Conservation (phyloP, 345 rosid species). For the Citrus reticulata region DNA sequence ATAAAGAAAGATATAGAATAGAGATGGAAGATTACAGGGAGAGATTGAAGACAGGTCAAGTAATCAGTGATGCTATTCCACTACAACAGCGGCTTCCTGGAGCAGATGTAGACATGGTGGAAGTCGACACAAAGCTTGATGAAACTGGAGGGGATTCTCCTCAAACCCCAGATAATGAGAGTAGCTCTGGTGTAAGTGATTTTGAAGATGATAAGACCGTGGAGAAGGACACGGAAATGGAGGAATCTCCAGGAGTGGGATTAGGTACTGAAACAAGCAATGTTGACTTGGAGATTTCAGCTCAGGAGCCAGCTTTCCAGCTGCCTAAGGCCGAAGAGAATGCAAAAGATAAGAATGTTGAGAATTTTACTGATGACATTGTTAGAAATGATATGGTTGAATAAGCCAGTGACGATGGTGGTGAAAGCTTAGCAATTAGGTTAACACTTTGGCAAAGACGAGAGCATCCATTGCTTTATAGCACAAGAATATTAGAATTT, state of each 20-base stretch:
- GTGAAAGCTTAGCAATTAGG: conserved; percentile 14
- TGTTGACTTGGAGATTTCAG: conserved; percentile 11
- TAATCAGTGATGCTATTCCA: conserved; percentile 64
- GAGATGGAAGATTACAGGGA: conserved; percentile 90
- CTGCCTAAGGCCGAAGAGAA: conserved; percentile 14
- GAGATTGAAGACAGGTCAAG: conserved; percentile 53
- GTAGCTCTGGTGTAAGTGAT: conserved; percentile 49
- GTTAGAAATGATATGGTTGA: conserved; percentile 6
- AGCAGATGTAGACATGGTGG: conserved; percentile 41
- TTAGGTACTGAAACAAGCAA: conserved; percentile 20
- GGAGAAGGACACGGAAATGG: conserved; percentile 34
- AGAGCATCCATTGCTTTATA: conserved; percentile 9
- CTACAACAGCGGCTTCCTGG: conserved; percentile 65
- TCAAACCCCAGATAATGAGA: conserved; percentile 38
- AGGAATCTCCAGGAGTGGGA: conserved; percentile 19
- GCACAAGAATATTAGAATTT: conserved; percentile 11
- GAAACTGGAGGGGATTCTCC: conserved; percentile 56
- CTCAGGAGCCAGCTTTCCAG: conserved; percentile 13
- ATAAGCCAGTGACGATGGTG: conserved; percentile 6
- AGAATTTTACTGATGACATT: conserved; percentile 5
- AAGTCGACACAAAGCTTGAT: conserved; percentile 43
- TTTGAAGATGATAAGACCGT: conserved; percentile 35
- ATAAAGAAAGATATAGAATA: conserved; percentile 79
- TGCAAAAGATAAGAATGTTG: conserved; percentile 5
- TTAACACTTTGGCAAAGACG: neutral